Conservation (phyloP, 495 filamentous ascomycete species). For the Neurospora sp. region DNA sequence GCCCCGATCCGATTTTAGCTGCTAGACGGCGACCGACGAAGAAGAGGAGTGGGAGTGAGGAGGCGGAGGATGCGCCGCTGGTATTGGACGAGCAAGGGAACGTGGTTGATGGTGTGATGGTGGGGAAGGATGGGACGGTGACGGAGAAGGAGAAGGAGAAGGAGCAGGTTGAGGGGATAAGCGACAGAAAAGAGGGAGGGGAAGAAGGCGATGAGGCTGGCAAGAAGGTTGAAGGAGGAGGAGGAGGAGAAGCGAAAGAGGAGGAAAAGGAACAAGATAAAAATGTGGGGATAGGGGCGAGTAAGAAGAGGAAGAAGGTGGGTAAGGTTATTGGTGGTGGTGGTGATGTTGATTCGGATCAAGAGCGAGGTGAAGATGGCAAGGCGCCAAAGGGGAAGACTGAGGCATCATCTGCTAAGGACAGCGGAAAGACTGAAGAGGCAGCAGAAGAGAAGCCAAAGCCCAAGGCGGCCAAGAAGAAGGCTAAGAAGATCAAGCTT, state of each 20-base stretch:
- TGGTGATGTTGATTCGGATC: slow-evolving; percentile 8
- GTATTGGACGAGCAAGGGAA: slow-evolving; percentile 38
- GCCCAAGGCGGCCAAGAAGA: slow-evolving; percentile 26
- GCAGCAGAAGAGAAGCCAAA: background rate
- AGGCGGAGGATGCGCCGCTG: slow-evolving; percentile 40
- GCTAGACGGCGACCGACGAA: slow-evolving; percentile 28
- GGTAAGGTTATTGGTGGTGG: slow-evolving; percentile 36
- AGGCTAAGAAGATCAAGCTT: slow-evolving; percentile 49
- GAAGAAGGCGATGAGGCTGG: background rate
- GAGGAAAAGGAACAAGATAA: background rate
- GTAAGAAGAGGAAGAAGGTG: slow-evolving; percentile 42
- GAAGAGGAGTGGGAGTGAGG: slow-evolving; percentile 31
- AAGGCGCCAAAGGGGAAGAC: slow-evolving; percentile 3
- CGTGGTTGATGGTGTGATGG: slow-evolving; percentile 22
- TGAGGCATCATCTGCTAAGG: background rate
- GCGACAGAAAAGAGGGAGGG: no score
- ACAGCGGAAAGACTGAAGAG: slow-evolving; percentile 4
- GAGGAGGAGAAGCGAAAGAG: background rate
- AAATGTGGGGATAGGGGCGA: slow-evolving; percentile 25
- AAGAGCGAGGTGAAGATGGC: slow-evolving; percentile 12
- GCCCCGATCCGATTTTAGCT: slow-evolving; percentile 34
- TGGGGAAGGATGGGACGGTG: slow-evolving; percentile 29
- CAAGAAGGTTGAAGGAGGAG: background rate
- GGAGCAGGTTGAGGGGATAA: background rate
- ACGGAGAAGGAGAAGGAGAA: slow-evolving; percentile 11